Conservation (phyloP, 106 monocot genomes). For the Narthecium ossifragum region DNA sequence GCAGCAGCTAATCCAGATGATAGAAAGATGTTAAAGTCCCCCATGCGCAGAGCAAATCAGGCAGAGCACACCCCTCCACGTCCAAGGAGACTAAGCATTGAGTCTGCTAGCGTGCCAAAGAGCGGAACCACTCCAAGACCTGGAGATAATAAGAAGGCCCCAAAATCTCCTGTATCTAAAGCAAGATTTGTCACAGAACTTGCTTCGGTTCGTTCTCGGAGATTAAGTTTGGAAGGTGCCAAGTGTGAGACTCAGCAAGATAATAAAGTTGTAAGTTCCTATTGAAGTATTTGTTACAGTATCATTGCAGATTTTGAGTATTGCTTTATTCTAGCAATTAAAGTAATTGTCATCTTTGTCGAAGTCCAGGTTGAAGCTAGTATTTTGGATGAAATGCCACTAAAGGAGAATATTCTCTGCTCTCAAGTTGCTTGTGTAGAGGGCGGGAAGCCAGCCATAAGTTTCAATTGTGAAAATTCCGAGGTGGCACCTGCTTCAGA, state of each 20-base stretch:
- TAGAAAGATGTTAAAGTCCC: background rate
- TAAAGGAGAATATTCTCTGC: conserved; percentile 1
- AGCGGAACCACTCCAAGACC: background rate
- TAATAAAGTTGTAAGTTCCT: background rate
- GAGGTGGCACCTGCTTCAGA: background rate
- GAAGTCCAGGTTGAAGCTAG: conserved; percentile 5
- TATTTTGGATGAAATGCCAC: background rate
- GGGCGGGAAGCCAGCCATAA: background rate
- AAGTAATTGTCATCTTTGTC: background rate
- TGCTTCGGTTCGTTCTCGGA: conserved; percentile 1
- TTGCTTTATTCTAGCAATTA: background rate
- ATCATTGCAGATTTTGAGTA: background rate
- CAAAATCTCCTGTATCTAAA: conserved; percentile 32
- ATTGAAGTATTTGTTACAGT: background rate
- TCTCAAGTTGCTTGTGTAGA: background rate
- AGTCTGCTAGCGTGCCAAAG: conserved; percentile 20
- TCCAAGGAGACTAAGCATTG: conserved; percentile 42
- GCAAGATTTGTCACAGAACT: conserved; percentile 15
- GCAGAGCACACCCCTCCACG: conserved; percentile 30
- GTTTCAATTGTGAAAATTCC: background rate
- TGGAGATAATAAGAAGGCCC: conserved; percentile 9
- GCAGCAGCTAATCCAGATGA: background rate
- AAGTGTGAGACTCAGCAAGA: conserved; percentile 5
- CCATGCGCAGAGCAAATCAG: conserved; percentile 15
- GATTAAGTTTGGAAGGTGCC: conserved; percentile 18